A percentile compares a stretch with the other conserved stretches of the same genome.
Evolutionary conservation across 2,329 filamentous ascomycete genomes (phyloP).

Genomic region (Scytalidium sp.): DNA sequence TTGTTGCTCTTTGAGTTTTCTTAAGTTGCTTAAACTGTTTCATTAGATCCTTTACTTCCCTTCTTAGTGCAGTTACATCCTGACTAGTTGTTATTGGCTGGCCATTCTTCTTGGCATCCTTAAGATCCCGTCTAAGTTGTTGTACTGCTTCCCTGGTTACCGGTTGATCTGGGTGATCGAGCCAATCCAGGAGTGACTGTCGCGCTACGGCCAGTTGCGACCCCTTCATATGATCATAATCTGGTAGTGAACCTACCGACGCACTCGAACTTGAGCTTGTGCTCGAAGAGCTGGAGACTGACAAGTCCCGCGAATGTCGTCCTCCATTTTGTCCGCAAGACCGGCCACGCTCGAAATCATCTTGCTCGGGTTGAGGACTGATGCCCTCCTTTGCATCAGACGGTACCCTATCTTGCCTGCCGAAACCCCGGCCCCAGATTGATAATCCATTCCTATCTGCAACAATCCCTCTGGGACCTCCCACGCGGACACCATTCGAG

Average conservation of each 20-base stretch:
- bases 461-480: conserved; percentile 15
- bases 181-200: conserved; percentile 44
- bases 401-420: conserved; percentile 5
- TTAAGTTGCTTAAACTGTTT: conserved; percentile 41
- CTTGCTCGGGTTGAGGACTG: neutral
- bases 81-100: conserved; percentile 9
- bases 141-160: conserved; percentile 44
- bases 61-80: conserved; percentile 36
- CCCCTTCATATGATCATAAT: conserved; percentile 47
- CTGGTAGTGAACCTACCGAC: conserved; percentile 51
- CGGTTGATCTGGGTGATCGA: conserved; percentile 45
- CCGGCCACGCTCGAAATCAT: neutral
- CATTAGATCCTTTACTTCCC: conserved; percentile 43
- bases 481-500: conserved; percentile 34
- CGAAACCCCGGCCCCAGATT: conserved; percentile 16
- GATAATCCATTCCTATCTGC: conserved; percentile 16
- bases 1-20: conserved; percentile 30
- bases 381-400: neutral
- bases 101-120: conserved; percentile 29
- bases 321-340: neutral
- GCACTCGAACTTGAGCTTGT: conserved; percentile 25
- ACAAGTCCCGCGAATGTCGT: conserved; percentile 6
- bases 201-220: conserved; percentile 46
- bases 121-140: conserved; percentile 40
- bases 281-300: conserved; percentile 32